Conservation (phyloP, 2,329 filamentous ascomycete species). For the Cordyceps tenuipes region DNA sequence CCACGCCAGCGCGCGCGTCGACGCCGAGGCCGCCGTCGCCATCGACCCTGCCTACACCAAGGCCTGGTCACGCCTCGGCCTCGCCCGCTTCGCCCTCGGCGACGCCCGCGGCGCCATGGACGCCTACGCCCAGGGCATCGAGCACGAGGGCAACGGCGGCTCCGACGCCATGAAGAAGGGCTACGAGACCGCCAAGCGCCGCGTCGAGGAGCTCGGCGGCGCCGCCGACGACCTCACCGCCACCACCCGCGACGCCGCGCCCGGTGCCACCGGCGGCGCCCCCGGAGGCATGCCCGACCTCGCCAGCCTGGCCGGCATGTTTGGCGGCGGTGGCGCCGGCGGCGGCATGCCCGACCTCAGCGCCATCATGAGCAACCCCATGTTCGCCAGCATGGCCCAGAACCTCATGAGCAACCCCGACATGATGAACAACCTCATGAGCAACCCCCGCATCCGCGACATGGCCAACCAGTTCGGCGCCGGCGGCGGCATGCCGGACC, state of each 20-base stretch:
- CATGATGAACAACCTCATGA: slow-evolving; percentile 86
- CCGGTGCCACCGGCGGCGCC: slow-evolving; percentile 30
- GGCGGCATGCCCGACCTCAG: slow-evolving; percentile 82
- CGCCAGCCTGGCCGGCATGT: slow-evolving; percentile 62
- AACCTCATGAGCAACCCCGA: slow-evolving; percentile 96
- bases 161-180: slow-evolving; percentile 97
- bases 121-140: slow-evolving; percentile 86
- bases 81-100: slow-evolving; percentile 84
- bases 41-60: slow-evolving; percentile 93
- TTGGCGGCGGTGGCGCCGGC: slow-evolving; percentile 54
- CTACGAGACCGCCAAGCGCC: slow-evolving; percentile 83
- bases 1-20: slow-evolving; percentile 73
- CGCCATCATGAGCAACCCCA: slow-evolving; percentile 91
- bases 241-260: slow-evolving; percentile 41
- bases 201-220: slow-evolving; percentile 66
- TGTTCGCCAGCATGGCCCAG: slow-evolving; percentile 96
- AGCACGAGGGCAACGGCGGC: slow-evolving; percentile 86
- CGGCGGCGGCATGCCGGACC: slow-evolving; percentile 82
- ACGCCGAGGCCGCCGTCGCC: slow-evolving; percentile 83
- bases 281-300: slow-evolving; percentile 63
- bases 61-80: slow-evolving; percentile 88
- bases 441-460: slow-evolving; percentile 77
- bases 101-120: slow-evolving; percentile 90
- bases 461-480: slow-evolving; percentile 75
- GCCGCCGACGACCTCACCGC: slow-evolving; percentile 30